phyloP scores from a whole-genome alignment of 1,284 basidiomycete genomes.

The Microbotryum scabiosae region DNA sequence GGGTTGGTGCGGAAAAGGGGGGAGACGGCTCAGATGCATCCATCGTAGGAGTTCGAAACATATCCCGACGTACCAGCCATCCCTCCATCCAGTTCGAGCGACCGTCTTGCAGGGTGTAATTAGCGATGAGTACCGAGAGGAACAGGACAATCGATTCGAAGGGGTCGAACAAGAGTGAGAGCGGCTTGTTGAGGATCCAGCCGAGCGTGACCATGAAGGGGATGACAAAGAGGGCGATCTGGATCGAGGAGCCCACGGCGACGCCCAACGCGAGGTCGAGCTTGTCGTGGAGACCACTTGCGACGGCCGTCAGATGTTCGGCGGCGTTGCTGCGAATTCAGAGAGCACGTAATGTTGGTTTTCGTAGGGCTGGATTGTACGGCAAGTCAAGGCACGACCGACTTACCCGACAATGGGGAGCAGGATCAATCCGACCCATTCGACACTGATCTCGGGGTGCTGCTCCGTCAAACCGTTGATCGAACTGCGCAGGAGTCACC shows the following conservation, averaged over 20 bases:
- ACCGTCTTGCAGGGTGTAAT: constrained; percentile 25
- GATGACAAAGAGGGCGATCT: constrained; percentile 67
- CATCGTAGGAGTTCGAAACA: constrained; percentile 1
- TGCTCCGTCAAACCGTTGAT: constrained; percentile 42
- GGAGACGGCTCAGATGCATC: neutral
- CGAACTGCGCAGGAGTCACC: constrained; percentile 32
- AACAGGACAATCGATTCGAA: constrained; percentile 54
- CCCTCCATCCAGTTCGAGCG: constrained; percentile 46
- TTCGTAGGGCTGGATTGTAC: neutral
- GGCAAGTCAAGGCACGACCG: constrained; percentile 6
- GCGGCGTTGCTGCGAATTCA: constrained; percentile 32
- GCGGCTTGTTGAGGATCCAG: constrained; percentile 46
- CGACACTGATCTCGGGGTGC: constrained; percentile 45
- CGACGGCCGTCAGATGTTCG: constrained; percentile 35
- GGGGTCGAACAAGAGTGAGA: constrained; percentile 50
- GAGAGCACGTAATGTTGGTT: neutral
- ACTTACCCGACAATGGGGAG: constrained; percentile 35
- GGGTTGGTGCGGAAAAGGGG: neutral
- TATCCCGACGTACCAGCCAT: constrained; percentile 11
- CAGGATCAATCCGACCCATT: constrained; percentile 39
- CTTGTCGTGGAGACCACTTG: constrained; percentile 48
- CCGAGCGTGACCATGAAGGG: constrained; percentile 55
- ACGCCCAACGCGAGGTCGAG: constrained; percentile 60
- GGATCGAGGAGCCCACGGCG: constrained; percentile 84
- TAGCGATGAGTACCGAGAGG: constrained; percentile 32